Base-by-base conservation (phyloP, 129 eudicot species). In the sunflower (Helianthus annuus) region DNA sequence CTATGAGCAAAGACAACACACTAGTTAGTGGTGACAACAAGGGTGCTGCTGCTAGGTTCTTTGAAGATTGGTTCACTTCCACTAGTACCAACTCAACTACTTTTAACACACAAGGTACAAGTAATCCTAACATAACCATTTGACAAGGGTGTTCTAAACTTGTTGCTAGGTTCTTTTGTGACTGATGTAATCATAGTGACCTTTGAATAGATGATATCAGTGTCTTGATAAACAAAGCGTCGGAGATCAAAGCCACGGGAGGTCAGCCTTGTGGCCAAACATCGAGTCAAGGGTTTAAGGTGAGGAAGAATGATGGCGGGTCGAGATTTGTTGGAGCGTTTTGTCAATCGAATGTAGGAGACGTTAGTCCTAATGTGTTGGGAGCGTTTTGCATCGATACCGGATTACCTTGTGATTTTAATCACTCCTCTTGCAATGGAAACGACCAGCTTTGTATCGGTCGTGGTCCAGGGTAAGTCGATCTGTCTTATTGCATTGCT, bases 11-110 rank as follows among this genome's bases (percentile, higher is more conserved):
- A 70, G 79, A 80, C 58, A 88, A 88, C 70, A 85, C 73, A 73
- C 88, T 88, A 11, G 60, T 88, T 17, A 88, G 95, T 61, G 95
- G 95, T n/a, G 95, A 88, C 79, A 88, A 88, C 59, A 88, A 88
- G 81, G 95, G 90, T 7, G 95, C 95, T 14, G 95, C 95, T 52
- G 90, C 95, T 48, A 82, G 95, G 78, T 88, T 88, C 69, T 85
- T 88, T 48, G 95, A 88, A 39, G 95, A 88, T 64, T 85, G 90
- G 88, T 85, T 88, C 78, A 58, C 78, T 60, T 66, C 77, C 36
- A 27, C 59, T n/a, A 44, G 52, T 54, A 77, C 73, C 48, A 82
- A 75, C 59, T 70, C 72, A 1, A 70, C 81, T 16, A 52, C 58
- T 61, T 39, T 49, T 24, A 4, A 77, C 68, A 12, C 81, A 60